Evolutionary conservation across 495 filamentous ascomycete species (phyloP).

Genomic region (Penicillium roqueforti): DNA sequence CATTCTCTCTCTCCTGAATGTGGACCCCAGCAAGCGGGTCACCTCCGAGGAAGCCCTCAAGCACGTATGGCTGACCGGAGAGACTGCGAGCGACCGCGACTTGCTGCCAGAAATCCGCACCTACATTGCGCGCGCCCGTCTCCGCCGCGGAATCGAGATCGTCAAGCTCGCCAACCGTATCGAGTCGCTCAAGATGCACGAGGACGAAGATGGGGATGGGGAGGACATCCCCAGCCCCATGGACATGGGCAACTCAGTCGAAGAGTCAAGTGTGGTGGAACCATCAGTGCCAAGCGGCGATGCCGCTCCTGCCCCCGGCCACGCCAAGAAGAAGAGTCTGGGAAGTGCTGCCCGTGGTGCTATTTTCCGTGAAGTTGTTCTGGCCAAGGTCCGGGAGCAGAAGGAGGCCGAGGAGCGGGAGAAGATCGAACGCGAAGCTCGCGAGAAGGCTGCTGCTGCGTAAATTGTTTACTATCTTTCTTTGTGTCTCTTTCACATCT

Average conservation of each 20-base stretch:
- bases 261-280: constrained; percentile 8
- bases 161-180: constrained; percentile 97
- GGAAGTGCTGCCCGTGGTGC: constrained; percentile 77
- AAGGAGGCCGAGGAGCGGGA: constrained; percentile 78
- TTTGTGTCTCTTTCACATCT: constrained; percentile 12
- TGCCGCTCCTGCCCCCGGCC: neutral
- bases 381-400: constrained; percentile 92
- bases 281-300: constrained; percentile 10
- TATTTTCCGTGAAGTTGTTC: constrained; percentile 95
- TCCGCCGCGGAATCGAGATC: constrained; percentile 91
- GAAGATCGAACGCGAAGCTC: constrained; percentile 54
- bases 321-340: constrained; percentile 56
- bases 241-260: constrained; percentile 35
- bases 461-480: constrained; percentile 9
- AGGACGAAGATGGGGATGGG: constrained; percentile 80
- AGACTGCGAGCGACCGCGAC: constrained; percentile 89
- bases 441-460: constrained; percentile 37
- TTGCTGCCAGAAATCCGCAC: constrained; percentile 95
- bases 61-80: constrained; percentile 86
- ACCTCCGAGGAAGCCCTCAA: constrained; percentile 78
- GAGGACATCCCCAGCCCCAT: constrained; percentile 63
- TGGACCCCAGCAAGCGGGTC: constrained; percentile 70
- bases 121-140: constrained; percentile 84
- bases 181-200: constrained; percentile 92
- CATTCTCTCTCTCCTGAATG: constrained; percentile 76